Conservation (phyloP, 768 basidiomycete genomes). For the Mycena vulgaris region DNA sequence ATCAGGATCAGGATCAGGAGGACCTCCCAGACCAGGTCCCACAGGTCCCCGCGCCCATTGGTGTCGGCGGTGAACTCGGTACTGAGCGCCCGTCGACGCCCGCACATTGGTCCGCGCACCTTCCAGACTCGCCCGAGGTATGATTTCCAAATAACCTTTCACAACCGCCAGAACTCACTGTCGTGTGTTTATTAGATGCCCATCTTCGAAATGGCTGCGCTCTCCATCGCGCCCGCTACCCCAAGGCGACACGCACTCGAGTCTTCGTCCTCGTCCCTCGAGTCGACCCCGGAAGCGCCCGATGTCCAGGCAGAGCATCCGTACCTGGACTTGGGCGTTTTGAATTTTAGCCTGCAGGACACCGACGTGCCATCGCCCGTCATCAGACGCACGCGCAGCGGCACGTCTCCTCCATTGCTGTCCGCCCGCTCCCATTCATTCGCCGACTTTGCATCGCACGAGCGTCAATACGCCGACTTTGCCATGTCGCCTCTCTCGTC, state of each 20-base stretch:
- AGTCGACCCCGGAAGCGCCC: conserved; percentile 67
- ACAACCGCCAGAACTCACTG: conserved; percentile 24
- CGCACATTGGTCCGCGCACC: conserved; percentile 48
- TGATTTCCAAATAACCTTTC: conserved; percentile 35
- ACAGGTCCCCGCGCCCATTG: conserved; percentile 47
- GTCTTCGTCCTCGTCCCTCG: conserved; percentile 68
- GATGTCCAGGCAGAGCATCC: conserved; percentile 33
- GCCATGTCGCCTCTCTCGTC: conserved; percentile 60
- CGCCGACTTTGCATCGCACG: conserved; percentile 54
- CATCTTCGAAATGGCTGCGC: conserved; percentile 64
- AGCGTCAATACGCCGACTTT: conserved; percentile 55
- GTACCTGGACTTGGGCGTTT: conserved; percentile 47
- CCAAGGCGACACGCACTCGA: conserved; percentile 61
- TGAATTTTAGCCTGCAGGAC: conserved; percentile 51
- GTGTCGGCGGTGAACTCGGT: conserved; percentile 53
- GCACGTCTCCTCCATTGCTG: conserved; percentile 49
- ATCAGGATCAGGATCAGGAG: conserved; percentile 60
- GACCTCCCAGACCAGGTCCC: conserved; percentile 51
- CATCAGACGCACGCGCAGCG: conserved; percentile 47
- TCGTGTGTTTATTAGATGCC: conserved; percentile 49
- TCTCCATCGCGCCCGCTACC: conserved; percentile 71
- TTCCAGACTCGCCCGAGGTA: conserved; percentile 55
- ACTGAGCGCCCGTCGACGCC: conserved; percentile 57
- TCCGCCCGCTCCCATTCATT: conserved; percentile 62
- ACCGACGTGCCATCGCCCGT: conserved; percentile 48